A percentile compares a stretch with the other conserved stretches of the same genome.
Conservation (phyloP, 2,329 filamentous ascomycete genomes). For the Aspergillus novoparasiticus region DNA sequence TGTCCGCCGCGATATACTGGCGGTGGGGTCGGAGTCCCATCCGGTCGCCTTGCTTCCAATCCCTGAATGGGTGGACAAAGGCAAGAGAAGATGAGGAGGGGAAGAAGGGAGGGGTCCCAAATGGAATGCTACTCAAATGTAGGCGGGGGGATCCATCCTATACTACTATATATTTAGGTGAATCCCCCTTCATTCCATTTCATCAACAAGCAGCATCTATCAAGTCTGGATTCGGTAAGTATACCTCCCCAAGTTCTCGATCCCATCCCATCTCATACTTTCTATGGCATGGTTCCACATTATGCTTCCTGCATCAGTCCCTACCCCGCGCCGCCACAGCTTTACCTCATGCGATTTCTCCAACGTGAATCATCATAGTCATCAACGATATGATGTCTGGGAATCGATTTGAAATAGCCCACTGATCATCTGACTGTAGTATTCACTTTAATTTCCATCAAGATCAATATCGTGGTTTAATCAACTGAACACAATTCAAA, state of each 20-base stretch:
- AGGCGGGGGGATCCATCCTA: background rate
- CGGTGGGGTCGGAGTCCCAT: slow-evolving; percentile 1
- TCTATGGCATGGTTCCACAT: background rate
- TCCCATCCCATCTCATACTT: background rate
- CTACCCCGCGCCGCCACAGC: background rate
- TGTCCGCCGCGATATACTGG: slow-evolving; percentile 1
- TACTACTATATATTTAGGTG: slow-evolving; percentile 23
- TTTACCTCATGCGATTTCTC: background rate
- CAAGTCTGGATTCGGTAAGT: background rate
- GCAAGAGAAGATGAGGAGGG: slow-evolving; percentile 5
- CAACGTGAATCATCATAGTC: background rate
- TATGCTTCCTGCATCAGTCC: background rate
- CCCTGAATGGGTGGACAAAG: background rate
- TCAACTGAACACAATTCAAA: slow-evolving; percentile 38
- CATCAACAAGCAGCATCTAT: slow-evolving; percentile 5
- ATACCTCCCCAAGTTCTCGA: background rate
- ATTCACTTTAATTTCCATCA: background rate
- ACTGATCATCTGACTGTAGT: background rate
- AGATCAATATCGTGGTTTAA: background rate
- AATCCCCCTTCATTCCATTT: slow-evolving; percentile 15
- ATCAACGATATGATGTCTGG: background rate
- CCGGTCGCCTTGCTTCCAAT: background rate
- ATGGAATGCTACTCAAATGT: no score
- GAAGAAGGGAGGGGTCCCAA: background rate
- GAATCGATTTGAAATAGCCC: slow-evolving; percentile 1